Base-by-base conservation (phyloP, 2,329 filamentous ascomycete genomes). In the Trichoderma atroviride region DNA sequence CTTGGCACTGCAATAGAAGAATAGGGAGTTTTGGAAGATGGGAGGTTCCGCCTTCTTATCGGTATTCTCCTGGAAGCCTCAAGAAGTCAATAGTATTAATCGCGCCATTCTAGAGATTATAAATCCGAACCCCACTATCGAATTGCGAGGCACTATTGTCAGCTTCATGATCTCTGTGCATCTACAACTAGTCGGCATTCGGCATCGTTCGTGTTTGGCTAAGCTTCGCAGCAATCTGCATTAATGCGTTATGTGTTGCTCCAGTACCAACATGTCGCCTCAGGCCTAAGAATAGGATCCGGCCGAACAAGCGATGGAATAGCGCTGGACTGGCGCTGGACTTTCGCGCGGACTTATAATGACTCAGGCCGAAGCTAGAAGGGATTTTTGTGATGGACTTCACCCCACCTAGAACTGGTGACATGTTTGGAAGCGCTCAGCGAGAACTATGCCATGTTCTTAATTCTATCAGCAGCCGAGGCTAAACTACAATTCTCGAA, bases 51-150 rank as follows among this genome's bases (percentile, higher is more conserved):
- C 9, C 62, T 57, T 50, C n/a, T 47, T 14, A n/a, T 40, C 40
- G n/a, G 6, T 5, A 24, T 19, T 33, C 14, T n/a, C 22, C 40
- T 65, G 22, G 11, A 11, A 31, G 56, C 22, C 31, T 11, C 37
- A 50, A 52, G 3, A 2, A 29, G 9, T n/a, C 31, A 37, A 14
- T 31, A 29, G 29, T 31, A 29, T 11, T 19, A 9, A 67, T 67
- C 59, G 64, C 64, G 33, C 64, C 55, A 67, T 67, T 27, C 5
- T 27, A 16, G 22, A 27, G 63, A 35, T 67, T 67, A 67, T 57
- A 67, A 59, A 67, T 59, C 31, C 55, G 13, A 29, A n/a, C 40
- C 55, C 64, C 64, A 67, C 64, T 11, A 22, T 27, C 7, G 14
- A 22, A 13, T 14, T 56, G 10, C 9, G 29, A 35, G 29, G 19